Evolutionary conservation across 805 yeast species (phyloP).

Genomic region (Zygosaccharomyces bisporus): DNA sequence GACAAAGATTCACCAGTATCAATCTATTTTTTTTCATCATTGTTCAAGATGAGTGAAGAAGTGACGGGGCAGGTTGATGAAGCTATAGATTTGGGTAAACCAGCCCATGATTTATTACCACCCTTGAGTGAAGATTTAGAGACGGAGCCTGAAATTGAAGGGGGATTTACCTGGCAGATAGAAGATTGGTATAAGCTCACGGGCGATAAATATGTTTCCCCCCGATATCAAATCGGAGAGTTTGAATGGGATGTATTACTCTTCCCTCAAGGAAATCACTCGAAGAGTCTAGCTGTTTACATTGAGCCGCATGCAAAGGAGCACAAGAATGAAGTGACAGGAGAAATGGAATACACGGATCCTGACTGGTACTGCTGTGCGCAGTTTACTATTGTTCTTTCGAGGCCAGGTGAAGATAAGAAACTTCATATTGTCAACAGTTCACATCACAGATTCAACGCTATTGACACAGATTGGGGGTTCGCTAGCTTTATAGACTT

Average conservation of each 20-base stretch:
- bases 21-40: background rate
- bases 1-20: background rate
- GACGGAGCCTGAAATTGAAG: slow-evolving; percentile 28
- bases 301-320: slow-evolving; percentile 61
- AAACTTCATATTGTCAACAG: slow-evolving; percentile 53
- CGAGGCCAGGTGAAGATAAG: slow-evolving; percentile 70
- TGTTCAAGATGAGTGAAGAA: slow-evolving; percentile 13
- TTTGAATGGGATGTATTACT: slow-evolving; percentile 66
- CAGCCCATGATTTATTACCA: slow-evolving; percentile 25
- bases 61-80: slow-evolving; percentile 22
- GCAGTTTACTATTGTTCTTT: slow-evolving; percentile 78
- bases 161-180: slow-evolving; percentile 50
- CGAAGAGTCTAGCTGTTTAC: slow-evolving; percentile 63
- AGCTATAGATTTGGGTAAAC: slow-evolving; percentile 22
- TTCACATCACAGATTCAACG: slow-evolving; percentile 75
- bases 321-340: slow-evolving; percentile 29
- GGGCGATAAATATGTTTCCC: slow-evolving; percentile 40
- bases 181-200: slow-evolving; percentile 45
- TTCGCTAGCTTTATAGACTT: slow-evolving; percentile 71
- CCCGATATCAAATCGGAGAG: slow-evolving; percentile 54
- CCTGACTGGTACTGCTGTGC: slow-evolving; percentile 85
- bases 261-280: slow-evolving; percentile 72
- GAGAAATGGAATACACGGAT: slow-evolving; percentile 30
- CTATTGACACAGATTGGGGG: slow-evolving; percentile 91
- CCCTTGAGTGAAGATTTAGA: slow-evolving; percentile 18